Base-by-base conservation (phyloP, 164 flowering plant genomes). In the Pachysandra terminalis region DNA sequence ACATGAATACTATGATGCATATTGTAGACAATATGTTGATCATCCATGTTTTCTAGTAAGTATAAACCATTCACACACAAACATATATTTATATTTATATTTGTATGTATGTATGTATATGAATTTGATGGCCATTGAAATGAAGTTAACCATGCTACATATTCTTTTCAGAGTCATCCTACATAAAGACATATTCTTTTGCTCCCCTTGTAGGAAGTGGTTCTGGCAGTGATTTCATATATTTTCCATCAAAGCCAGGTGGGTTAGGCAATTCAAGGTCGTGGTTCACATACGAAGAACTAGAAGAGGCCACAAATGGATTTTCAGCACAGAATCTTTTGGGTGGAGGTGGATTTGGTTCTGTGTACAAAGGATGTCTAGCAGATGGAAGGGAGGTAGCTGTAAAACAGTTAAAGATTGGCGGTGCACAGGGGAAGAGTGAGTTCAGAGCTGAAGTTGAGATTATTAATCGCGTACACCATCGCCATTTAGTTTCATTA, bases 271-370 rank as follows among this genome's bases (percentile, higher is more conserved):
- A 90, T 80, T 87, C 96, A 68, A 86, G 81, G 77, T 56, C 90
- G 19, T 82, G 79, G 79, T 92, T 86, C 78, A 74, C 90, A 3
- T 89, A 83, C 66, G 84, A 85, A 67, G 96, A 93, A 65, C 80
- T 93, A 23, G 71, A 70, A 54, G 80, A 74, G 59, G 90, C 83
- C 19, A 93, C 96, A 57, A 71, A 85, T 80, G 90, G 93, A 24
- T 93, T 93, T 81, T 86, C 96, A n/a, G 73, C 49, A 40, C 77
- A 81, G 7, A 89, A 93, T 80, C 83, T 93, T 63, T 78, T 90
- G 77, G 98, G 96, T 40, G 87, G 86, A 80, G 96, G 98, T 70
- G 98, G 96, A 62, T 93, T 93, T 79, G 96, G 98, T 76, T 77
- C 73, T 68, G 96, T 90, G 7, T 86, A 86, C 72, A 89, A 86